phyloP scores from a whole-genome alignment of 768 basidiomycete genomes.

The Mycena rosella region DNA sequence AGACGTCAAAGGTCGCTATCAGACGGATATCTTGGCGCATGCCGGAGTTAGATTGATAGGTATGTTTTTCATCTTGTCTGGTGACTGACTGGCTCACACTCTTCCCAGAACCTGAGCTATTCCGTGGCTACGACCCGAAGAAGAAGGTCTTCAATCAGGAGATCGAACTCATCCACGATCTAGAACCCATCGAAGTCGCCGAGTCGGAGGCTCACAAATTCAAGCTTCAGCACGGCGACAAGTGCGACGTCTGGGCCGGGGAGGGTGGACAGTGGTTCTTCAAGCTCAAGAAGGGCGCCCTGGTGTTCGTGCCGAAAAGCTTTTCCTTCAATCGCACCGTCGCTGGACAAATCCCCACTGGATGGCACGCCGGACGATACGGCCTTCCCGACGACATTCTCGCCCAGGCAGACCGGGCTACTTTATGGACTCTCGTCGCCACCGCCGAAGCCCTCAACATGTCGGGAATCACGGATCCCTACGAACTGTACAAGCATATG shows the following conservation, averaged over 20 bases:
- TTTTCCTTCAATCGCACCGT: conserved; percentile 95
- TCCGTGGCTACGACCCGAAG: conserved; percentile 98
- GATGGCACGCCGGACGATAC: conserved; percentile 96
- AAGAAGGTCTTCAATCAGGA: conserved; percentile 99
- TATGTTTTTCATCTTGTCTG: conserved; percentile 52
- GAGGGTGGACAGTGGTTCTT: conserved; percentile 97
- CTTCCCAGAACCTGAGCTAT: conserved; percentile 90
- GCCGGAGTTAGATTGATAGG: conserved; percentile 96
- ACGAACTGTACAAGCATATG: conserved; percentile 96
- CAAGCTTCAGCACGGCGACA: conserved; percentile 96
- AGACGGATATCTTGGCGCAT: conserved; percentile 92
- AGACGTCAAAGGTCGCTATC: conserved; percentile 93
- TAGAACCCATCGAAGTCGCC: conserved; percentile 95
- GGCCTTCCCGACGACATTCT: conserved; percentile 98
- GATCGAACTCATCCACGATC: conserved; percentile 94
- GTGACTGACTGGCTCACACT: conserved; percentile 31
- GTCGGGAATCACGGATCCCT: conserved; percentile 98
- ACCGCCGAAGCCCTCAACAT: conserved; percentile 96
- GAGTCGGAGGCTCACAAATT: conserved; percentile 94
- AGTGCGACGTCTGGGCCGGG: conserved; percentile 94
- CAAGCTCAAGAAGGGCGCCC: conserved; percentile 98
- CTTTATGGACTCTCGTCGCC: conserved; percentile 95
- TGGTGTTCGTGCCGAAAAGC: conserved; percentile 93
- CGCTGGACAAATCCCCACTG: conserved; percentile 96
- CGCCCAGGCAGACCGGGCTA: conserved; percentile 91